These are phyloP conservation scores for Marchantia paleacea DNA, from an alignment of 225 moss, liverwort and hornwort species.

Conservation along the genomic window DNA sequence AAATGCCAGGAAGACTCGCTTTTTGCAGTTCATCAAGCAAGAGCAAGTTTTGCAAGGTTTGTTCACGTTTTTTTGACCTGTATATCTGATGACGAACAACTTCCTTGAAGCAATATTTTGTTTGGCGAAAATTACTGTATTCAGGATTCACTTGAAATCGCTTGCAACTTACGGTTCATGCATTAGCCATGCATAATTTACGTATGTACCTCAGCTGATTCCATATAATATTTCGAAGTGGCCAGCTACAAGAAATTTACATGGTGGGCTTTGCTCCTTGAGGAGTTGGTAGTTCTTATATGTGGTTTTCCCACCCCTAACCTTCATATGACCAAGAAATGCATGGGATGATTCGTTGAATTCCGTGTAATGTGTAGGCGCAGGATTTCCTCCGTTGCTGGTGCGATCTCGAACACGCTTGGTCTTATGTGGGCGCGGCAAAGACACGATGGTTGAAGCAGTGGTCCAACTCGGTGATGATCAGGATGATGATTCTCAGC, in stretches of 20 bases:
- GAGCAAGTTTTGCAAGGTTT: conserved; percentile 57
- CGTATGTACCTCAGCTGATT: too few species aligned
- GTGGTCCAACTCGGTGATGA: conserved; percentile 91
- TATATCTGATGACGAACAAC: background rate
- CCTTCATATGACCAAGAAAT: background rate
- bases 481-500: conserved; percentile 72
- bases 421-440: conserved; percentile 80
- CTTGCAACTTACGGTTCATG: too few species aligned
- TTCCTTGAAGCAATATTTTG: too few species aligned
- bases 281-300: background rate
- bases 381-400: conserved; percentile 44
- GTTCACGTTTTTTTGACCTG: background rate
- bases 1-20: conserved; percentile 93
- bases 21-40: conserved; percentile 58
- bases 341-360: background rate
- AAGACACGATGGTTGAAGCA: conserved; percentile 93
- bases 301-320: background rate
- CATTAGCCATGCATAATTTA: too few species aligned
- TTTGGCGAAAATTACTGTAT: too few species aligned
- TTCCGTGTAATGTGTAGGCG: conserved; percentile 43
- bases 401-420: conserved; percentile 80
- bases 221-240: too few species aligned
- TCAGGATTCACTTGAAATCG: too few species aligned
- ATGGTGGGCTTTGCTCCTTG: too few species aligned
- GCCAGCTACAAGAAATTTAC: too few species aligned